phyloP scores from a whole-genome alignment of 148 eudicot genomes.

The Silene uniflora region DNA sequence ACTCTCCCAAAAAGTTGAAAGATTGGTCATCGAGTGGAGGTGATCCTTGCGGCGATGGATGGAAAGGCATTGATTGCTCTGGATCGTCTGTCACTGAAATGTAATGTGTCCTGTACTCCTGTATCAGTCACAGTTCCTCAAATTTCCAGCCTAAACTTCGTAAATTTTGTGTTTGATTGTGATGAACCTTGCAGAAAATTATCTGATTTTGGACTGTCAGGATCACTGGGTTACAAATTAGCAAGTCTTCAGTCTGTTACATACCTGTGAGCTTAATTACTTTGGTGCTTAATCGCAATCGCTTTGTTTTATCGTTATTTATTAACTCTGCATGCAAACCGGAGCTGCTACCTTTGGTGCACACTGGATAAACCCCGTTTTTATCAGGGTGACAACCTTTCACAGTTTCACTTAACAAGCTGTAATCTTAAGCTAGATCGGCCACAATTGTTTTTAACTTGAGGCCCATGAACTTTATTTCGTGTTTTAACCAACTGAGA shows the following conservation, averaged over 20 bases:
- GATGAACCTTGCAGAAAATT: constrained; percentile 37
- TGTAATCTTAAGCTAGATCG: neutral
- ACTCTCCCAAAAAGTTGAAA: constrained; percentile 39
- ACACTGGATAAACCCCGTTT: neutral
- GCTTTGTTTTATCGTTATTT: neutral
- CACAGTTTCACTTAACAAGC: neutral
- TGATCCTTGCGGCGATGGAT: constrained; percentile 68
- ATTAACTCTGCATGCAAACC: neutral
- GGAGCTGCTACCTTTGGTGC: neutral
- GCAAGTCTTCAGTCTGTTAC: constrained; percentile 49
- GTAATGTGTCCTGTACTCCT: constrained; percentile 27
- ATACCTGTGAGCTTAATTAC: constrained; percentile 45
- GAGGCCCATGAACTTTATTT: too few species aligned
- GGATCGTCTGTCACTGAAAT: constrained; percentile 56
- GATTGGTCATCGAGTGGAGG: constrained; percentile 62
- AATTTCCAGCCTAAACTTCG: neutral
- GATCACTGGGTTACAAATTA: constrained; percentile 55
- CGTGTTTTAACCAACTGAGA: too few species aligned
- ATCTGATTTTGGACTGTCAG: constrained; percentile 42
- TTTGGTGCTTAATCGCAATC: neutral
- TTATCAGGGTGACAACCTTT: too few species aligned
- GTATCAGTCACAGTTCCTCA: neutral
- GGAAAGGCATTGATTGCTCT: constrained; percentile 59
- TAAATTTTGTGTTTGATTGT: constrained; percentile 3
- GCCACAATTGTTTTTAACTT: neutral